Evolutionary conservation across 768 basidiomycete genomes (phyloP), one percentile per base, ranked within the genome.

Genomic region (Xerocomus potaroensis): DNA sequence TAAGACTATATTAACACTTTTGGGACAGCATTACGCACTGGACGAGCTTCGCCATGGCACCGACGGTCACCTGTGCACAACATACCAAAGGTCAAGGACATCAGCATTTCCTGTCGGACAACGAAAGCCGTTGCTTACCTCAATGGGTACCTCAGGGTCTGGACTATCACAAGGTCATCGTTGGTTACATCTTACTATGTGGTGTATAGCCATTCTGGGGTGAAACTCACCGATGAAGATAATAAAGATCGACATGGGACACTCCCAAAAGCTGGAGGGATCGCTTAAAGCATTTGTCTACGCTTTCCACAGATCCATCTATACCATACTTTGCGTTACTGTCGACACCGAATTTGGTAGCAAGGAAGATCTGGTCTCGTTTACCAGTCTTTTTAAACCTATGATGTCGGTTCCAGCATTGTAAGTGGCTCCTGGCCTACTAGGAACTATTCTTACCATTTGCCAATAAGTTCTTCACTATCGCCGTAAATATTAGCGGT

Each of bases 301-400:
- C 70, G 44, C 76, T 74, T 44, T 72, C 65, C 0, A 72, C 67
- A n/a, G 70, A 66, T 21, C 71, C 72, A 19, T 66, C 43, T 47
- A 72, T 36, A 49, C 69, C 45, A n/a, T 40, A 19, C 15, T 32
- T 38, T 8, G 53, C 43, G 58, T 48, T 68, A 62, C 19, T 59
- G 65, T 49, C 42, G 22, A 63, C 9, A 12, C 76, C 76, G 37
- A 76, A 77, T 59, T 85, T 84, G 16, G 81, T 82, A 3, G 81
- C 80, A 16, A 85, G 69, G 65, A 83, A 84, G 16, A 80, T 77
- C 14, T 76, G 64, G 43, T 54, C 56, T 14, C 74, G 64, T 51
- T 75, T 75, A 5, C 75, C 76, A 4, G 59, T 74, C 24, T 58
- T 64, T 45, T 70, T 69, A 61, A 80, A 73, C 75, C 73, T 74